phyloP scores from a whole-genome alignment of 345 rosid species.

The Cardamine resedifolia region DNA sequence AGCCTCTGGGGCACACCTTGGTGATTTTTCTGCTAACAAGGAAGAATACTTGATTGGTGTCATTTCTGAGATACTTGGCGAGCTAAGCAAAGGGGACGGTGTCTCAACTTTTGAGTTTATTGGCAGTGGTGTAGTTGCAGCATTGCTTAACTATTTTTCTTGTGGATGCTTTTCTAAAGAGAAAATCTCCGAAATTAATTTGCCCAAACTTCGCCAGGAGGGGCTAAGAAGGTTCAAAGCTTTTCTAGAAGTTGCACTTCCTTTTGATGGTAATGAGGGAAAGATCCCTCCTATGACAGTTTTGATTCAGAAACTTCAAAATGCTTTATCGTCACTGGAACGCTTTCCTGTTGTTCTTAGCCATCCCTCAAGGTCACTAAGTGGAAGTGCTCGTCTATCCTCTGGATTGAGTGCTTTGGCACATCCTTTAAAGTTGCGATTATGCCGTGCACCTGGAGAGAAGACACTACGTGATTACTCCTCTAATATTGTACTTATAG shows the following conservation, averaged over 20 bases:
- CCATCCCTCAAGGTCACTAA: slow-evolving; percentile 82
- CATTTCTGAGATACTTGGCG: slow-evolving; percentile 78
- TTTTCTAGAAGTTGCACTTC: slow-evolving; percentile 77
- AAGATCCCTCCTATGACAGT: slow-evolving; percentile 67
- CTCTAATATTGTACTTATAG: slow-evolving; percentile 90
- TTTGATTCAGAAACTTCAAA: slow-evolving; percentile 95
- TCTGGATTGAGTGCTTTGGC: slow-evolving; percentile 94
- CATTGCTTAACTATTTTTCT: slow-evolving; percentile 88
- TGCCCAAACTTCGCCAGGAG: slow-evolving; percentile 81
- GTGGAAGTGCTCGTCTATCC: slow-evolving; percentile 93
- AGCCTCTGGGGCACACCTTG: slow-evolving; percentile 55
- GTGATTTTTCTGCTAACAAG: slow-evolving; percentile 62
- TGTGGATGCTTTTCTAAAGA: slow-evolving; percentile 88
- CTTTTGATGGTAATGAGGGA: slow-evolving; percentile 51
- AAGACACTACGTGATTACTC: slow-evolving; percentile 95
- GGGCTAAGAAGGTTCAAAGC: slow-evolving; percentile 77
- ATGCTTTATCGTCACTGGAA: slow-evolving; percentile 89
- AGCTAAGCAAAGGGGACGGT: slow-evolving; percentile 94
- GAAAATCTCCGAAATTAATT: slow-evolving; percentile 70
- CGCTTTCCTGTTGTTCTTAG: slow-evolving; percentile 97
- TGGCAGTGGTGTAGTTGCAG: slow-evolving; percentile 97
- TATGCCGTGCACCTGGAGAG: slow-evolving; percentile 90
- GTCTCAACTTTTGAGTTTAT: slow-evolving; percentile 98
- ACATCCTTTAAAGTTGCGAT: slow-evolving; percentile 93
- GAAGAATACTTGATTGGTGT: slow-evolving; percentile 83